Evolutionary conservation across 352 stramenopile genomes (phyloP), one percentile per base, ranked within the genome.

Genomic region (Globisporangium apiculatum): DNA sequence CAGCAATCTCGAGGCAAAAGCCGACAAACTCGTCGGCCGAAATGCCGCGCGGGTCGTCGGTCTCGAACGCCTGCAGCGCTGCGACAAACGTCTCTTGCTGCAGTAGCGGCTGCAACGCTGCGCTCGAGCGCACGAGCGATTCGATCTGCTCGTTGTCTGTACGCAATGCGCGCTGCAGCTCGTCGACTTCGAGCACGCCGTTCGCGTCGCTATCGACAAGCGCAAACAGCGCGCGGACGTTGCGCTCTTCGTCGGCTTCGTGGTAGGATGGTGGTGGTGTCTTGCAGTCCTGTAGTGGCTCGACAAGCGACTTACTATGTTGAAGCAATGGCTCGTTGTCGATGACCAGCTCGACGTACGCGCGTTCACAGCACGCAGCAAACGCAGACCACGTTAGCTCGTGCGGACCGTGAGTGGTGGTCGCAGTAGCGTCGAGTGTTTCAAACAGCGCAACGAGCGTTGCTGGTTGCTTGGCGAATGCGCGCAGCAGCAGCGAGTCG

Each of bases 1-100:
- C 57, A 0, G 79, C 81, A 31, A 81, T 85, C 54, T 91, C 81
- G 2, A 87, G 65, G 48, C 81, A 91, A 37, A 91, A 89, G 36
- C 66, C 68, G 11, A 91, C 75, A 64, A 91, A 91, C 17, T 91
- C 81, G 47, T 87, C 73, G 24, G 83, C 69, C 5, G 58, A 76
- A 52, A 91, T 91, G 0, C 81, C 81, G 6, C 71, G 71, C 10
- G 67, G 68, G 47, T 89, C 75, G 31, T 74, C 49, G 3, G 81
- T 72, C 60, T 87, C 76, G 47, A 88, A 86, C 37, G 69, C 71
- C 1, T 56, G 64, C 49, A 91, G 89, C 43, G 81, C 81, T 17
- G 78, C 68, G 53, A 86, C 72, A 51, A 91, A 89, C 37, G 75
- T 61, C 49, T 76, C 41, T 36, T 91, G 60, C 14, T 81, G 74